Percentiles rank a stretch among this genome's conserved stretches.
Evolutionary conservation across 768 basidiomycete genomes (phyloP).

Genomic region (Psilocybe cyanescens): DNA sequence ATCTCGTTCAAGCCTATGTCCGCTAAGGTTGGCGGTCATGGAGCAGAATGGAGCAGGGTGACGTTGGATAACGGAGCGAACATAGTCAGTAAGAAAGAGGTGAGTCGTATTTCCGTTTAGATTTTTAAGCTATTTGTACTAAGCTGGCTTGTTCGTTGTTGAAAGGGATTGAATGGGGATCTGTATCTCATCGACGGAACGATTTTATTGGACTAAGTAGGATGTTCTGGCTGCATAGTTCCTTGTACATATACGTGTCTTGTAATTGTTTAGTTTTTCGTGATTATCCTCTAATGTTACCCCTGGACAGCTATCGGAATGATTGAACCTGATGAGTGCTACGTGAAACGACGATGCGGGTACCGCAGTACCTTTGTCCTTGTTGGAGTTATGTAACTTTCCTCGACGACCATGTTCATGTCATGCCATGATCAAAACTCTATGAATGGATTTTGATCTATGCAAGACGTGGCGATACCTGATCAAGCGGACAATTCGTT

Average conservation of each 20-base stretch:
- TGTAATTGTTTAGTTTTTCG: not conserved
- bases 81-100: conserved; percentile 68
- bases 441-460: too few species aligned
- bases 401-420: too few species aligned
- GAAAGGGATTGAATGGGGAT: conserved; percentile 57
- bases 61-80: conserved; percentile 56
- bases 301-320: too few species aligned
- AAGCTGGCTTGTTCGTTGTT: not conserved
- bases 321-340: too few species aligned
- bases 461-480: too few species aligned
- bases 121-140: not conserved
- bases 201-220: conserved; percentile 31
- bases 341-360: too few species aligned
- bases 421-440: too few species aligned
- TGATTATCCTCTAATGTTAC: too few species aligned
- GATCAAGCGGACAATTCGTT: too few species aligned
- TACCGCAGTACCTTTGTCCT: too few species aligned
- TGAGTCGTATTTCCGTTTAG: conserved; percentile 25
- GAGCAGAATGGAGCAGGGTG: conserved; percentile 62
- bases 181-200: conserved; percentile 63
- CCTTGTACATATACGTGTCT: not conserved
- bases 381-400: too few species aligned
- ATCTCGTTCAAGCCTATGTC: conserved; percentile 53
- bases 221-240: not conserved
- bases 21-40: conserved; percentile 32